Conservation (phyloP, 1,284 basidiomycete genomes). For the Cutaneotrichosporon sp. region DNA sequence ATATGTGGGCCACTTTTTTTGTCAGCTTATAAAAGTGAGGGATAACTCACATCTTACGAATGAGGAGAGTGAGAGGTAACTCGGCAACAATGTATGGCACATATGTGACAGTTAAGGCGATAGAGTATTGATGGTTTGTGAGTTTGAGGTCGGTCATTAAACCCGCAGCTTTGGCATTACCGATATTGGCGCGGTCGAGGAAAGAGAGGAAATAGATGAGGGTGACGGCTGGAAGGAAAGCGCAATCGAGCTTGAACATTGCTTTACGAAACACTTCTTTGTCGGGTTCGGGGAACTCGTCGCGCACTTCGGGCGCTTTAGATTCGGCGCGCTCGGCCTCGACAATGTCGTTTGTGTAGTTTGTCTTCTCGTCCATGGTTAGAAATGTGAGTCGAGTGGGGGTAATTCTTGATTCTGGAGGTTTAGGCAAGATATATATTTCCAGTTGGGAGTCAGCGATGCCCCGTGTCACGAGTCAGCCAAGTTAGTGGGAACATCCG, state of each 20-base stretch:
- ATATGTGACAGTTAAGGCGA: slow-evolving; percentile 38
- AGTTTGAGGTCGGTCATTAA: slow-evolving; percentile 53
- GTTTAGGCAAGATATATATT: neutral
- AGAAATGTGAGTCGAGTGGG: neutral
- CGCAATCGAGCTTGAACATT: slow-evolving; percentile 31
- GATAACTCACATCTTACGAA: slow-evolving; percentile 30
- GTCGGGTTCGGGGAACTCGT: slow-evolving; percentile 10
- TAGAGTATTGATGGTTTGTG: slow-evolving; percentile 34
- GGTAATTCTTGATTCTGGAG: neutral
- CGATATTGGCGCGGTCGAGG: slow-evolving; percentile 58
- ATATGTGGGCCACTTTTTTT: slow-evolving; percentile 35
- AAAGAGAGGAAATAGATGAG: slow-evolving; percentile 53
- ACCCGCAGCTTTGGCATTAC: slow-evolving; percentile 60
- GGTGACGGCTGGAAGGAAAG: slow-evolving; percentile 32
- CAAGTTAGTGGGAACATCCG: too few species aligned
- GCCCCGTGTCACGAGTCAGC: too few species aligned
- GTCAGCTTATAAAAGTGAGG: neutral
- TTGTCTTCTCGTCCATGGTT: neutral
- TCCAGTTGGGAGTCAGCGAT: too few species aligned
- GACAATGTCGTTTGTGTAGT: neutral
- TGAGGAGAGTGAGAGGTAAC: slow-evolving; percentile 34
- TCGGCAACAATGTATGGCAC: slow-evolving; percentile 40
- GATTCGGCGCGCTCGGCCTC: neutral
- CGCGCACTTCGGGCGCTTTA: neutral
- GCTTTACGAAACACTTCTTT: slow-evolving; percentile 15